Evolutionary conservation across 495 filamentous ascomycete genomes (phyloP).

Genomic region (Xeromyces bisporus): DNA sequence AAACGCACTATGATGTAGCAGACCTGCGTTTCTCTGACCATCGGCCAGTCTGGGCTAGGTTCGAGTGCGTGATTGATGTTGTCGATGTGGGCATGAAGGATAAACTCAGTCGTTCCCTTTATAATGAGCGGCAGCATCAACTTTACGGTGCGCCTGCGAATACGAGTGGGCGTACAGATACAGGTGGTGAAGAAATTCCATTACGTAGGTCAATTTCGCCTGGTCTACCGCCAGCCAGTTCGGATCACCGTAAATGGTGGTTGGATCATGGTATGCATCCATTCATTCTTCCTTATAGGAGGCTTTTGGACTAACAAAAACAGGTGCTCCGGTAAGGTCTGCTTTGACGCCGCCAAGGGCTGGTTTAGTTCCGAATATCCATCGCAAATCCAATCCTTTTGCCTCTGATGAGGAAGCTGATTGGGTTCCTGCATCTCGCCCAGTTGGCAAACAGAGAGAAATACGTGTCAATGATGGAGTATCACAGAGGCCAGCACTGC

Average conservation of each 20-base stretch:
- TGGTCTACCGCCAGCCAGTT: slow-evolving; percentile 75
- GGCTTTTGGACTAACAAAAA: background rate
- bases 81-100: slow-evolving; percentile 59
- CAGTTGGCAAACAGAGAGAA: background rate
- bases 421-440: slow-evolving; percentile 37
- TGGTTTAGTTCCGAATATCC: slow-evolving; percentile 46
- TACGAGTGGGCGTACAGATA: slow-evolving; percentile 33
- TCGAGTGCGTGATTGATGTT: slow-evolving; percentile 64
- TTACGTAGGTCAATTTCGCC: slow-evolving; percentile 61
- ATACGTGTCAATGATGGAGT: background rate
- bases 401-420: slow-evolving; percentile 47
- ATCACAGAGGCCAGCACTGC: slow-evolving; percentile 2
- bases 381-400: slow-evolving; percentile 72
- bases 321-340: slow-evolving; percentile 60
- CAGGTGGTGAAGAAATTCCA: slow-evolving; percentile 58
- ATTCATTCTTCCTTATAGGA: background rate
- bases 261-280: slow-evolving; percentile 49
- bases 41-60: slow-evolving; percentile 76
- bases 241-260: slow-evolving; percentile 88
- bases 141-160: slow-evolving; percentile 25
- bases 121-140: slow-evolving; percentile 45
- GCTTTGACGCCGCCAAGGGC: slow-evolving; percentile 43
- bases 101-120: slow-evolving; percentile 50
- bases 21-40: slow-evolving; percentile 83
- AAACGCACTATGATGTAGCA: slow-evolving; percentile 62